These are phyloP conservation scores for Pugionium cornutum DNA, from an alignment of 345 rosid species.

Conservation along the genomic window DNA sequence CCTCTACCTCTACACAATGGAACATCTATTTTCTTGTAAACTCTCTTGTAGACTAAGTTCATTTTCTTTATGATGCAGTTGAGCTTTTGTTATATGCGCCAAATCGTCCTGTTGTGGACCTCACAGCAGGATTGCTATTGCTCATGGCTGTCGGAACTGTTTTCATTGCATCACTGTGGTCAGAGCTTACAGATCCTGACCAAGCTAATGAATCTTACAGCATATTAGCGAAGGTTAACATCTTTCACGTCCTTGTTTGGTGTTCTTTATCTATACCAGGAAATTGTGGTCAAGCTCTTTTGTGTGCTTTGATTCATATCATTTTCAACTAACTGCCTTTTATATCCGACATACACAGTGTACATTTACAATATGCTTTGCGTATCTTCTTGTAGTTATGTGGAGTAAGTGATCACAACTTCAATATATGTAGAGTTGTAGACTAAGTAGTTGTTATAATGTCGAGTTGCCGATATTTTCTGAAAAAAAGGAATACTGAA, in stretches of 20 bases:
- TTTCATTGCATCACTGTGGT: conserved; percentile 75
- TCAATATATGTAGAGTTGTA: neutral
- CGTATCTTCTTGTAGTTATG: too few species aligned
- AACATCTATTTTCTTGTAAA: conserved; percentile 8
- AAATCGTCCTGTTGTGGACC: conserved; percentile 67
- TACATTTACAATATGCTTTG: neutral
- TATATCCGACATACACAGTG: conserved; percentile 10
- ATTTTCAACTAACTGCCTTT: neutral
- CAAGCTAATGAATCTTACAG: conserved; percentile 62
- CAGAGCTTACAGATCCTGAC: conserved; percentile 55
- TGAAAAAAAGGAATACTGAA: neutral
- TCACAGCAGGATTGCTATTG: conserved; percentile 71
- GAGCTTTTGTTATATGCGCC: conserved; percentile 81
- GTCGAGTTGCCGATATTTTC: neutral
- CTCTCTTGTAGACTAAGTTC: conserved; percentile 6
- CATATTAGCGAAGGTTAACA: conserved; percentile 77
- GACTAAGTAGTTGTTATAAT: conserved; percentile 11
- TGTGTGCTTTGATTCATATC: neutral
- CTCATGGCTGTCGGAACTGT: conserved; percentile 93
- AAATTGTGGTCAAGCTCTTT: too few species aligned
- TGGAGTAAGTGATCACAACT: neutral
- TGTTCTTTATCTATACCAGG: neutral
- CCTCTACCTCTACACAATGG: neutral
- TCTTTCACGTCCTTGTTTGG: conserved; percentile 22
- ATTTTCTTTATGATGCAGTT: conserved; percentile 54